phyloP scores from a whole-genome alignment of 2,329 filamentous ascomycete species.

The Colletotrichum paranaense region DNA sequence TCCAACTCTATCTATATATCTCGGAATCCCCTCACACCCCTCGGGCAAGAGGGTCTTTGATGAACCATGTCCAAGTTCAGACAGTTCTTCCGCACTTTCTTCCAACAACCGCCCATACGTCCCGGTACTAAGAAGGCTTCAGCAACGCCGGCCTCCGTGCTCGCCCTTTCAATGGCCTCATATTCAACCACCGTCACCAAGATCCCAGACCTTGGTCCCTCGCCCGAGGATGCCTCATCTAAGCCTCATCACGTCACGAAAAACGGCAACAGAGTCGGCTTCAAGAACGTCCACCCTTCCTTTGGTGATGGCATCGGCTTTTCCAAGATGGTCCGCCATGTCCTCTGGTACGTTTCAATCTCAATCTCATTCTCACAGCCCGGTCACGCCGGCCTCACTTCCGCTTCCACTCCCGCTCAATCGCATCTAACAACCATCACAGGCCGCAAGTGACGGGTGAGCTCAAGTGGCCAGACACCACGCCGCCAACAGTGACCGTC shows the following conservation, averaged over 20 bases:
- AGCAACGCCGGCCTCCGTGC: conserved; percentile 16
- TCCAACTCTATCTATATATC: conserved; percentile 9
- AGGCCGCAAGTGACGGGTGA: conserved; percentile 55
- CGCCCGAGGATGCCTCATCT: conserved; percentile 54
- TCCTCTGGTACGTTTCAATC: conserved; percentile 48
- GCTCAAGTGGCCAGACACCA: conserved; percentile 66
- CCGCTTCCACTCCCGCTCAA: not conserved
- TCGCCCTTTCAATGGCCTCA: conserved; percentile 36
- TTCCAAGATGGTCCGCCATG: conserved; percentile 42
- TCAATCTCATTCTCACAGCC: not conserved
- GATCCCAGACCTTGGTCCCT: conserved; percentile 46
- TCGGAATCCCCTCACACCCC: not conserved
- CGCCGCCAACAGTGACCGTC: conserved; percentile 74
- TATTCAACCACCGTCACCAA: conserved; percentile 46
- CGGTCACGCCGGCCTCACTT: not conserved
- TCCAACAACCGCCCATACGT: conserved; percentile 12
- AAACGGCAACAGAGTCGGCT: conserved; percentile 53
- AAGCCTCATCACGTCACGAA: conserved; percentile 61
- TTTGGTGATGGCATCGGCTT: conserved; percentile 40
- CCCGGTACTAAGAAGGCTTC: conserved; percentile 31
- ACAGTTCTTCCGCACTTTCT: conserved; percentile 20
- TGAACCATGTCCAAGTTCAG: conserved; percentile 27
- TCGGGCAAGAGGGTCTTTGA: not conserved
- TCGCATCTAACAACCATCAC: conserved; percentile 13
- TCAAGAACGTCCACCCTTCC: conserved; percentile 65